Percentiles rank a stretch among this genome's conserved stretches.
Conservation (phyloP, 2,329 filamentous ascomycete species). For the Trichoderma sp. region DNA sequence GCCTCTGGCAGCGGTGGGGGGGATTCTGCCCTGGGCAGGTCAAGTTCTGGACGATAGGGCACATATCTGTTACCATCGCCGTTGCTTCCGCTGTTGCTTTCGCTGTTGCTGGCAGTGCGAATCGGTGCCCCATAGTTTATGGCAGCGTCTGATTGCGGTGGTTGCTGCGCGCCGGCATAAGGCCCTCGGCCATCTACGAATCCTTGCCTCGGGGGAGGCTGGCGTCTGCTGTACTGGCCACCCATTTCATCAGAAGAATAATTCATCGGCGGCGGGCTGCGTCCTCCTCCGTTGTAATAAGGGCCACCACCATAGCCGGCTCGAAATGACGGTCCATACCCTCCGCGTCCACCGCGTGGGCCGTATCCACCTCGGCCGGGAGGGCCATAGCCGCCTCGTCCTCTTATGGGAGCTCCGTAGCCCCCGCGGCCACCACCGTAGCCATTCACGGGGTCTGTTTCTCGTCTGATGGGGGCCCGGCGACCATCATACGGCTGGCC, state of each 20-base stretch:
- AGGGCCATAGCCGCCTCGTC: slow-evolving; percentile 44
- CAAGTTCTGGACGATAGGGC: slow-evolving; percentile 43
- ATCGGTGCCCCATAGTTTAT: slow-evolving; percentile 33
- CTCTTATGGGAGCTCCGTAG: slow-evolving; percentile 36
- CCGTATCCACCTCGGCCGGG: slow-evolving; percentile 35
- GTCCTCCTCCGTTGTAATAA: slow-evolving; percentile 20
- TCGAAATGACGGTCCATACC: slow-evolving; percentile 33
- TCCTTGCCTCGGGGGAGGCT: slow-evolving; percentile 13
- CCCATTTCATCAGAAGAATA: slow-evolving; percentile 25
- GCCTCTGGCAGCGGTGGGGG: slow-evolving; percentile 57
- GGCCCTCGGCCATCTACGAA: slow-evolving; percentile 38
- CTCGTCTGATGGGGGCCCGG: slow-evolving; percentile 52
- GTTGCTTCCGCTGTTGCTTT: slow-evolving; percentile 30
- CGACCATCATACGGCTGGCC: slow-evolving; percentile 45
- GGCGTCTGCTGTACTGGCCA: slow-evolving; percentile 38
- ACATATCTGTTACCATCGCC: slow-evolving; percentile 33
- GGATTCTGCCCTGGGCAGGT: slow-evolving; percentile 59
- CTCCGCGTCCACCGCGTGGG: slow-evolving; percentile 28
- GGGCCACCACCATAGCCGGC: slow-evolving; percentile 31
- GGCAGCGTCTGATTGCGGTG: slow-evolving; percentile 30
- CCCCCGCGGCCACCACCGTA: slow-evolving; percentile 44
- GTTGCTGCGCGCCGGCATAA: slow-evolving; percentile 35
- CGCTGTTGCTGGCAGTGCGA: slow-evolving; percentile 31
- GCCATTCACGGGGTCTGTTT: slow-evolving; percentile 35
- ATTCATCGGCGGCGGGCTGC: slow-evolving; percentile 3